These are phyloP conservation scores for Paecilomyces formosus DNA, from an alignment of 2,329 filamentous ascomycete genomes.

Conservation along the genomic window DNA sequence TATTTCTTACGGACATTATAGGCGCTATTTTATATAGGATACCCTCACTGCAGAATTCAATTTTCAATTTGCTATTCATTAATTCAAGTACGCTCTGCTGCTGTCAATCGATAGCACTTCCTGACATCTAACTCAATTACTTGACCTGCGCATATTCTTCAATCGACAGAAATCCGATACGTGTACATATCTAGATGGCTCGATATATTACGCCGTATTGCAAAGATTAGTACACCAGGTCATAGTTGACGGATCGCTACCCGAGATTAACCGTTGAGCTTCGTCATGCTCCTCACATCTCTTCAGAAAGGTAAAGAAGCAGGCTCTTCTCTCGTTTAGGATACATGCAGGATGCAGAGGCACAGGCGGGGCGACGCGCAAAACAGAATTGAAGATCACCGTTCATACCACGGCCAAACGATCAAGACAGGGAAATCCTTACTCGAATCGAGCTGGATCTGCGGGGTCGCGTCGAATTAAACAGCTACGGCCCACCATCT, in stretches of 20 bases:
- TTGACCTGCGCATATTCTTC: not conserved
- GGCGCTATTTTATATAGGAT: not conserved
- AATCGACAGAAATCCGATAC: not conserved
- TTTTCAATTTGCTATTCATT: not conserved
- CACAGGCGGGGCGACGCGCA: not conserved
- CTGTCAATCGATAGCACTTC: not conserved
- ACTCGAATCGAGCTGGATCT: not conserved
- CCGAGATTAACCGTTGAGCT: too few species aligned
- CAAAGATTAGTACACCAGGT: too few species aligned
- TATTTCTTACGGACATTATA: not conserved
- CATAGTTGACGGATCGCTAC: too few species aligned
- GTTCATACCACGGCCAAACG: not conserved
- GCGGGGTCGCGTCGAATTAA: not conserved
- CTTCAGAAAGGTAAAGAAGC: not conserved
- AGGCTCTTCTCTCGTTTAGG: not conserved
- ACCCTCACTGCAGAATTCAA: not conserved
- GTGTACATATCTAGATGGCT: not conserved
- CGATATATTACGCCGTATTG: too few species aligned
- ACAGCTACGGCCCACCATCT: not conserved
- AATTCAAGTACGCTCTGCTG: not conserved
- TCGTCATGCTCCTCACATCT: too few species aligned
- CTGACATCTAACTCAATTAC: not conserved
- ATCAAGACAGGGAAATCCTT: not conserved
- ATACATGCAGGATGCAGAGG: not conserved
- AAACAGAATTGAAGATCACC: not conserved